A percentile compares a stretch with the other conserved stretches of the same genome.
Conservation (phyloP, 139 green algal species). For the Pseudopediastrum boryanum region DNA sequence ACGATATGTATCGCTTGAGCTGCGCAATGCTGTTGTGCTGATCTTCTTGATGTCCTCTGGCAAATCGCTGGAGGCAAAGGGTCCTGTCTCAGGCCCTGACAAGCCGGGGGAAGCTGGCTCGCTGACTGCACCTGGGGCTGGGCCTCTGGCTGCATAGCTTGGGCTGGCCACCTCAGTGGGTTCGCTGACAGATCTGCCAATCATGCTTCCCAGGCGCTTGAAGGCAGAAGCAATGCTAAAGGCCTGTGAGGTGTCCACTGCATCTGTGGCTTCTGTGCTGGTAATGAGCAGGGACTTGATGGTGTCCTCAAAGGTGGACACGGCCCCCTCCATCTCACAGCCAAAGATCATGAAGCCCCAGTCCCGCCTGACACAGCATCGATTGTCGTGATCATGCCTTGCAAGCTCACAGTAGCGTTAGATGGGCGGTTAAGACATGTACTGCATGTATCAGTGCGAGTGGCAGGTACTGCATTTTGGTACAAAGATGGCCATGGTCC, state of each 20-base stretch:
- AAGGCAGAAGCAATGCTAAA: no score
- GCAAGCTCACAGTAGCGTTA: no score
- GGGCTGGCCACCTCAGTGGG: slow-evolving; percentile 1
- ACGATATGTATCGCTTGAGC: slow-evolving; percentile 1
- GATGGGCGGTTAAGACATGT: no score
- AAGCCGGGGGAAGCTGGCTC: background rate
- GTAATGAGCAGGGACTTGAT: slow-evolving; percentile 6
- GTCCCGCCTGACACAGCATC: slow-evolving; percentile 38
- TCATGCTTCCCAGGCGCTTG: no score
- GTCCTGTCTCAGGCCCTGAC: slow-evolving; percentile 24
- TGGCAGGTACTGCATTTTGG: no score
- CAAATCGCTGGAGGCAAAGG: slow-evolving; percentile 4
- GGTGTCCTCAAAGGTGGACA: slow-evolving; percentile 14
- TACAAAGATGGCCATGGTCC: no score
- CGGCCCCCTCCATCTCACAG: slow-evolving; percentile 7
- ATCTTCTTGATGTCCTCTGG: slow-evolving; percentile 26
- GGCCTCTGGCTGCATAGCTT: background rate
- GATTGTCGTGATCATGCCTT: no score
- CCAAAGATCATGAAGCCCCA: slow-evolving; percentile 34
- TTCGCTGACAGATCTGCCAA: no score
- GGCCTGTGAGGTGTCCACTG: no score
- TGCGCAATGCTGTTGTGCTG: background rate
- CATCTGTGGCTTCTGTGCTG: slow-evolving; percentile 12
- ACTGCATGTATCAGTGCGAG: no score
- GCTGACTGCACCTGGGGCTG: background rate